Base-by-base conservation (phyloP, 257 asterid genomes). In the Scutellaria minor region DNA sequence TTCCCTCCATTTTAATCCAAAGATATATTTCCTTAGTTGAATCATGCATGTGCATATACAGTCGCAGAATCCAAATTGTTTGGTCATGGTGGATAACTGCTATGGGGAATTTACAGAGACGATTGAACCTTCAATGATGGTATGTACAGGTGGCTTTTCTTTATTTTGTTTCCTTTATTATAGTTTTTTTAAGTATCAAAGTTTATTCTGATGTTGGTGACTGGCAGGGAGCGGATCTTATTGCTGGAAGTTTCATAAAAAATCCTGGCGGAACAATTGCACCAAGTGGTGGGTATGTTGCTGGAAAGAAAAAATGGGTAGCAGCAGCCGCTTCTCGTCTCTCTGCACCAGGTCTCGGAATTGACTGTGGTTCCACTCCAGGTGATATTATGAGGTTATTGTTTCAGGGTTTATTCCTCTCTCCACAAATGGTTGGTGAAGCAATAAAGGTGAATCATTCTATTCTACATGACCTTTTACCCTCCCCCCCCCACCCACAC, bases 341-440 rank as follows among this genome's bases (percentile, higher is more conserved):
- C 79, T 89, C 98, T 54, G 96, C 98, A 48, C 97, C 98, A 64
- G 98, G 98, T 67, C 96, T 93, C n/a, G 98, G 98, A 75, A 76
- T 87, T 65, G 96, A 93, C 82, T 93, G 96, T 77, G 98, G 97
- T 58, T 89, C 98, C 41, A 86, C 92, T 50, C 90, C 96, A 11
- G 98, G 98, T 79, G 92, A 89, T 83, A 76, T 86, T 64, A 87
- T 93, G 97, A 80, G 97, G 24, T 61, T 84, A 2, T 80, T 86
- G 41, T 93, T 90, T 73, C 98, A 93, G 85, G 98, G 98, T 72
- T 81, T 93, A 77, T 90, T 82, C 80, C 97, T 93, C 48, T 91
- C 96, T 76, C 98, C 98, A 50, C 98, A 93, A 82, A 93, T 89
- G 98, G 97, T 89, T 70, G 97, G 97, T 54, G 98, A 93, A 82